These are phyloP conservation scores for Coccinonectria pachysandricola DNA, from an alignment of 2,329 filamentous ascomycete genomes.

Conservation along the genomic window DNA sequence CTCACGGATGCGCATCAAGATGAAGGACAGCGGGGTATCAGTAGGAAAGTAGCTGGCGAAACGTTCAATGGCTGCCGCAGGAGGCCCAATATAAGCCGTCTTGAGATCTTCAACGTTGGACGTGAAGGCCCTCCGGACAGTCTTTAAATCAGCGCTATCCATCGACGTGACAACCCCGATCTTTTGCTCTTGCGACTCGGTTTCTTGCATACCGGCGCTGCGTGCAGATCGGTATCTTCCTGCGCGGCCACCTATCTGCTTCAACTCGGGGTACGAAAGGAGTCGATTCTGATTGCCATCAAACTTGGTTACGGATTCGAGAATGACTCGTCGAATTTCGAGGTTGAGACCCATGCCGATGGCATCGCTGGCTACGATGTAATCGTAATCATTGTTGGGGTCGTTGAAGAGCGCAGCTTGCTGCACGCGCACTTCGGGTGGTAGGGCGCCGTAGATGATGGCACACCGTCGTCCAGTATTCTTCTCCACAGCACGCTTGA, in stretches of 20 bases:
- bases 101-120: constrained; percentile 54
- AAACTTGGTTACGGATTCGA: constrained; percentile 68
- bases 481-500: constrained; percentile 70
- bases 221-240: constrained; percentile 69
- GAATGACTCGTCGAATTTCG: constrained; percentile 82
- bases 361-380: constrained; percentile 84
- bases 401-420: constrained; percentile 94
- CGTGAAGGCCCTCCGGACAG: constrained; percentile 53
- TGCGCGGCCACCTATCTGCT: constrained; percentile 89
- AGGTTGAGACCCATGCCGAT: constrained; percentile 97
- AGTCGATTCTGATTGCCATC: constrained; percentile 47
- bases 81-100: constrained; percentile 65
- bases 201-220: constrained; percentile 5
- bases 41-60: constrained; percentile 77
- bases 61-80: constrained; percentile 57
- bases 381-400: constrained; percentile 90
- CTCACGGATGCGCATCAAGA: constrained; percentile 65
- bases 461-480: constrained; percentile 71
- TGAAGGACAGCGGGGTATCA: constrained; percentile 71
- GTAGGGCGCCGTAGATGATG: constrained; percentile 84
- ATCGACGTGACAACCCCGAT: constrained; percentile 73
- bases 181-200: constrained; percentile 24
- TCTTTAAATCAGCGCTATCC: constrained; percentile 55
- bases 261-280: constrained; percentile 68
- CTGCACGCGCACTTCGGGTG: constrained; percentile 83